Evolutionary conservation across 805 yeast genomes (phyloP).

Genomic region (Candida namnaoensis): DNA sequence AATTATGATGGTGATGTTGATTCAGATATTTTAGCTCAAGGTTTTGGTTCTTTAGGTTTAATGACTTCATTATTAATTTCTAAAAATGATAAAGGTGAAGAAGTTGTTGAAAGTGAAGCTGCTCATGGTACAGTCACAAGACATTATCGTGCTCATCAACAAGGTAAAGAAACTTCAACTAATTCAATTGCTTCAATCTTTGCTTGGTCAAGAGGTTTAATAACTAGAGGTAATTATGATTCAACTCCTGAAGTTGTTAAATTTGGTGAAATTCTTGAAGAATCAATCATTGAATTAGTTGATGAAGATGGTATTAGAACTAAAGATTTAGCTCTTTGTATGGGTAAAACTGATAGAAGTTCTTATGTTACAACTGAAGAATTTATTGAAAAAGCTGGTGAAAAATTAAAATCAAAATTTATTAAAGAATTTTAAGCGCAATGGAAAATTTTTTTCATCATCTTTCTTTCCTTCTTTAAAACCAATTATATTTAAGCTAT

Average conservation of each 20-base stretch:
- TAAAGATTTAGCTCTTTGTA: constrained; percentile 87
- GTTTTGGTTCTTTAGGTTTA: constrained; percentile 92
- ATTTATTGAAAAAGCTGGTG: constrained; percentile 75
- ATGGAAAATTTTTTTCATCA: too few relatives aligned
- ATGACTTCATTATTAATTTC: constrained; percentile 96
- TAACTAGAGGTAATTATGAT: constrained; percentile 89
- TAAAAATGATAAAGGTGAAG: constrained; percentile 95
- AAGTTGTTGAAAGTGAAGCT: constrained; percentile 93
- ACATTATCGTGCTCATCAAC: constrained; percentile 92
- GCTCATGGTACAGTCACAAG: constrained; percentile 99
- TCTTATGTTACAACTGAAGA: constrained; percentile 87
- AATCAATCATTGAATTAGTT: constrained; percentile 83
- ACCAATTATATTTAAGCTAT: too few relatives aligned
- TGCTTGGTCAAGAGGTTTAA: constrained; percentile 93
- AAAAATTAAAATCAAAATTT: constrained; percentile 36
- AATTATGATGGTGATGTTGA: constrained; percentile 98
- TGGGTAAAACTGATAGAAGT: constrained; percentile 77
- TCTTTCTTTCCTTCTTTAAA: too few relatives aligned
- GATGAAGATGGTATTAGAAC: constrained; percentile 84
- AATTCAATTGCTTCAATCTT: constrained; percentile 95
- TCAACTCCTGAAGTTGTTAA: constrained; percentile 74
- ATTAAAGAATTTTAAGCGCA: constrained; percentile 4
- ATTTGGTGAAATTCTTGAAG: constrained; percentile 74
- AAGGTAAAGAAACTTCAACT: constrained; percentile 95
- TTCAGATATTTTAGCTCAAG: constrained; percentile 96